Percentiles rank a stretch among this genome's conserved stretches.
phyloP scores from a whole-genome alignment of 2,329 filamentous ascomycete genomes.

The Colletotrichum costaricense region DNA sequence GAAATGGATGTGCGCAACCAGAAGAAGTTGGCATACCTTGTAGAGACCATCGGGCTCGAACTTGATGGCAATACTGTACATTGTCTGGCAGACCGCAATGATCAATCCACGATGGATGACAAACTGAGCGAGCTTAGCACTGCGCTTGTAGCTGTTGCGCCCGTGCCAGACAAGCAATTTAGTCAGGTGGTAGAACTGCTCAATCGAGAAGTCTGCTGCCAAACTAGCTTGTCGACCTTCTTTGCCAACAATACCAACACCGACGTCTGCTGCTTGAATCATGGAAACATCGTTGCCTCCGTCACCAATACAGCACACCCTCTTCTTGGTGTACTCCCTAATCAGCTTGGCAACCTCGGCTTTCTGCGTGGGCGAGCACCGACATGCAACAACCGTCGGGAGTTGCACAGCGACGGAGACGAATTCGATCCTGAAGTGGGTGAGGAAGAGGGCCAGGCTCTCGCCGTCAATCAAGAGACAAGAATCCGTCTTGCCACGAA shows the following conservation, averaged over 20 bases:
- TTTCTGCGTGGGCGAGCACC: conserved; percentile 97
- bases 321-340: conserved; percentile 90
- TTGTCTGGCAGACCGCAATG: conserved; percentile 94
- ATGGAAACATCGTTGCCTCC: conserved; percentile 98
- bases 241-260: conserved; percentile 97
- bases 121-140: conserved; percentile 95
- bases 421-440: conserved; percentile 85
- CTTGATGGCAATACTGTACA: conserved; percentile 92
- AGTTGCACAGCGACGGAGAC: conserved; percentile 88
- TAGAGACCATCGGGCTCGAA: conserved; percentile 97
- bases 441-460: conserved; percentile 85
- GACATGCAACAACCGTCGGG: conserved; percentile 93
- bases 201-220: conserved; percentile 96
- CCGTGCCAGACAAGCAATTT: conserved; percentile 99
- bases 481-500: conserved; percentile 86
- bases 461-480: conserved; percentile 96
- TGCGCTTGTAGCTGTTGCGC: conserved; percentile 95
- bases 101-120: conserved; percentile 98
- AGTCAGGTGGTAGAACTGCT: conserved; percentile 93
- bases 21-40: conserved; percentile 60
- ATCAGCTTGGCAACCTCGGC: conserved; percentile 93
- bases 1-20: neutral
- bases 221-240: conserved; percentile 95
- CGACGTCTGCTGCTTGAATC: conserved; percentile 98
- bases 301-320: conserved; percentile 97